Conservation (phyloP, 257 asterid species). For the Thymus mandschuricus region DNA sequence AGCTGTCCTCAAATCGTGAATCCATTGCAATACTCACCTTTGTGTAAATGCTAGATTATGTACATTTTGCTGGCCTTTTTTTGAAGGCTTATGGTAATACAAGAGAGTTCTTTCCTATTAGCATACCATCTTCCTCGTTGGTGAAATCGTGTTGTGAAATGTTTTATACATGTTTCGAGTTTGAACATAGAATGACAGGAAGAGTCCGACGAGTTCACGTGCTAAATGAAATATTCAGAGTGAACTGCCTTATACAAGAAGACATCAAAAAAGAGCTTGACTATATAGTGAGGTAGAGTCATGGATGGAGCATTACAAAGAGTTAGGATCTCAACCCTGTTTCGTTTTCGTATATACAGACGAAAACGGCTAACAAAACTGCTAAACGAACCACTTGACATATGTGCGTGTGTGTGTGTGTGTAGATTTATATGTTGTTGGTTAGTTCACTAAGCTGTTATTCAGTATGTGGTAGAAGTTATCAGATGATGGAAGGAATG, state of each 20-base stretch:
- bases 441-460: not conserved
- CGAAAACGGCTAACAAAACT: slow-evolving; percentile 29
- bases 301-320: not conserved
- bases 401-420: not conserved
- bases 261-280: not conserved
- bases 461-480: not conserved
- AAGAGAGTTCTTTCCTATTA: not conserved
- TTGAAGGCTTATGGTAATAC: not conserved
- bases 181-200: not conserved
- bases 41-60: slow-evolving; percentile 39
- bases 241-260: too few species aligned
- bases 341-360: slow-evolving; percentile 26
- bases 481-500: slow-evolving; percentile 49
- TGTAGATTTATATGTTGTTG: not conserved
- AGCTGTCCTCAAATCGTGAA: slow-evolving; percentile 79
- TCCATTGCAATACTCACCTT: slow-evolving; percentile 17
- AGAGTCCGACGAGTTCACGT: too few species aligned
- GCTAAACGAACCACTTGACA: slow-evolving; percentile 21
- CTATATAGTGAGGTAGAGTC: not conserved
- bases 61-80: slow-evolving; percentile 14
- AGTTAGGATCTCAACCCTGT: slow-evolving; percentile 24
- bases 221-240: too few species aligned
- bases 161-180: not conserved
- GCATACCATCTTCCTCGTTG: not conserved
- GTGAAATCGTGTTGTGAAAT: not conserved